These are phyloP conservation scores for Skeletonema grethae DNA, from an alignment of 108 stramenopile genomes.

Conservation along the genomic window DNA sequence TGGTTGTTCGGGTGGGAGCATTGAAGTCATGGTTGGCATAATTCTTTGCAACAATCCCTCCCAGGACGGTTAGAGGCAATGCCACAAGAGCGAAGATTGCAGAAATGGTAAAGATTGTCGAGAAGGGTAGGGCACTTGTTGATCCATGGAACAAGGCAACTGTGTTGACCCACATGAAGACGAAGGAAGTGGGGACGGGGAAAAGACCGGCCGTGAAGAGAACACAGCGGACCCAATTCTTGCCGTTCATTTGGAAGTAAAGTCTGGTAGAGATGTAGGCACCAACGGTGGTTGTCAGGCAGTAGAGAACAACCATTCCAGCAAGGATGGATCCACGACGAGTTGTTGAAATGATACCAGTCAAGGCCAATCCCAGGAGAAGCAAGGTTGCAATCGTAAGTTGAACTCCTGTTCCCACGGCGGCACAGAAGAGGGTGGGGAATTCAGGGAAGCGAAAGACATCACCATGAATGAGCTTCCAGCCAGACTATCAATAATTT, in stretches of 20 bases:
- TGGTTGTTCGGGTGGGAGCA: conserved; percentile 96
- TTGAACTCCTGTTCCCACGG: conserved; percentile 92
- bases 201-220: conserved; percentile 86
- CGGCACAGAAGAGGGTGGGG: conserved; percentile 81
- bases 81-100: conserved; percentile 82
- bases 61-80: conserved; percentile 91
- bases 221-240: conserved; percentile 92
- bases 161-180: conserved; percentile 93
- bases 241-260: conserved; percentile 92
- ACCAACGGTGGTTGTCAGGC: conserved; percentile 87
- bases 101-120: conserved; percentile 88
- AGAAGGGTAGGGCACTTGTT: conserved; percentile 94
- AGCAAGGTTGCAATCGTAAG: conserved; percentile 81
- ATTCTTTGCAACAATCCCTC: conserved; percentile 92
- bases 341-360: conserved; percentile 87
- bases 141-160: conserved; percentile 90
- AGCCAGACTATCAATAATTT: conserved; percentile 72
- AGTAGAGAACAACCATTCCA: conserved; percentile 90
- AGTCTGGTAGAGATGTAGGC: conserved; percentile 87
- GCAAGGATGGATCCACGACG: conserved; percentile 94
- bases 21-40: conserved; percentile 85
- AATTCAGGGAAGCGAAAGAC: conserved; percentile 94
- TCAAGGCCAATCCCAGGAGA: conserved; percentile 86
- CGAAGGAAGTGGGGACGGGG: conserved; percentile 81
- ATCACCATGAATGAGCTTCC: conserved; percentile 98